Percentiles rank a stretch among this genome's conserved stretches.
Conservation (phyloP, 1,284 basidiomycete genomes). For the Papiliotrema terrestris region DNA sequence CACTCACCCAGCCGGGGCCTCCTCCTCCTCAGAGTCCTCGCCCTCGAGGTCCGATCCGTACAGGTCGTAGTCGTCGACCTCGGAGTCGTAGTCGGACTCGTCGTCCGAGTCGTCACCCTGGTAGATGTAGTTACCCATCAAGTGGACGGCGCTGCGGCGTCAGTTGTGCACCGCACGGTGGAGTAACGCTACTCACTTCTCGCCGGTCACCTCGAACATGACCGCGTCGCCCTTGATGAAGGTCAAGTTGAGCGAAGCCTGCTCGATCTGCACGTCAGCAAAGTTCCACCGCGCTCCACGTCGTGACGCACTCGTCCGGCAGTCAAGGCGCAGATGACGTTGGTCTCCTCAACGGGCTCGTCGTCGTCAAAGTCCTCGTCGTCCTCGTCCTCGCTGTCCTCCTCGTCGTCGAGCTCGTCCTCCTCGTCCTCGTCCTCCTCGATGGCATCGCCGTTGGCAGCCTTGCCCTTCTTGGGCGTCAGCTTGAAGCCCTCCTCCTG, state of each 20-base stretch:
- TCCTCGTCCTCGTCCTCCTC: slow-evolving; percentile 45
- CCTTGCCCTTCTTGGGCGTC: slow-evolving; percentile 18
- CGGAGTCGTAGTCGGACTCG: slow-evolving; percentile 46
- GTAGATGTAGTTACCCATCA: slow-evolving; percentile 84
- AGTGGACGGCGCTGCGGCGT: slow-evolving; percentile 65
- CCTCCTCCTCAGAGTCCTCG: slow-evolving; percentile 28
- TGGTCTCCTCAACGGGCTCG: slow-evolving; percentile 49
- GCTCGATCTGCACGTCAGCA: slow-evolving; percentile 62
- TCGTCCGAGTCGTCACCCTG: slow-evolving; percentile 47
- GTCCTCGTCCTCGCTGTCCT: slow-evolving; percentile 51
- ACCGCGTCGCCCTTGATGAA: slow-evolving; percentile 69
- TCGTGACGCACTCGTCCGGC: slow-evolving; percentile 48
- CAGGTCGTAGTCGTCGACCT: slow-evolving; percentile 47
- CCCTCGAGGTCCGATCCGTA: slow-evolving; percentile 54
- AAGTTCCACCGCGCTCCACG: not conserved
- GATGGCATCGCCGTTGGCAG: slow-evolving; percentile 50
- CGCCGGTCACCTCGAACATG: slow-evolving; percentile 71
- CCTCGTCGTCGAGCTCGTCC: slow-evolving; percentile 33
- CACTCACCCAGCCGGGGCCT: slow-evolving; percentile 25
- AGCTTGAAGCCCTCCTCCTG: slow-evolving; percentile 29
- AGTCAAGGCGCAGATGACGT: slow-evolving; percentile 53
- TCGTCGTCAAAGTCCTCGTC: slow-evolving; percentile 46
- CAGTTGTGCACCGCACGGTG: slow-evolving; percentile 4
- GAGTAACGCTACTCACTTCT: slow-evolving; percentile 58
- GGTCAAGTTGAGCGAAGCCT: slow-evolving; percentile 69